These are phyloP conservation scores for Dipteronia dyeriana DNA, from an alignment of 345 rosid genomes.

Conservation along the genomic window DNA sequence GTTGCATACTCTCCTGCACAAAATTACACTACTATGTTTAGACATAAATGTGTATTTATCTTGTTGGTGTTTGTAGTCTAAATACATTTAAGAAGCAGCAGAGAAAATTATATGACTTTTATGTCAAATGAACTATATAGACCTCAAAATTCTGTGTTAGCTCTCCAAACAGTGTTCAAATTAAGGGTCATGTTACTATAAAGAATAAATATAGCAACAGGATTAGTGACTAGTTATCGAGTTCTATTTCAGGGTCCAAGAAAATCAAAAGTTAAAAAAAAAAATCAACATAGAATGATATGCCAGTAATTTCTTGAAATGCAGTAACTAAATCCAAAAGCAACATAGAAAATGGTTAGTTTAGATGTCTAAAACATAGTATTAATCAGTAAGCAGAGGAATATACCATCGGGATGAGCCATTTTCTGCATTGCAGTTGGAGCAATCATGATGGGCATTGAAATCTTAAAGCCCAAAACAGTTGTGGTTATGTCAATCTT, in stretches of 20 bases:
- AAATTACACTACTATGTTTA: conserved; percentile 14
- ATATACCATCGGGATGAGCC: conserved; percentile 91
- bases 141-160: neutral
- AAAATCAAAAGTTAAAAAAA: too few relatives aligned
- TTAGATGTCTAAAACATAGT: neutral
- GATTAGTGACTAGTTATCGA: too few relatives aligned
- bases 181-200: too few relatives aligned
- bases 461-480: conserved; percentile 82
- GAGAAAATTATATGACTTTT: neutral
- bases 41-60: conserved; percentile 6
- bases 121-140: neutral
- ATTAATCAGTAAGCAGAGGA: neutral
- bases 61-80: neutral
- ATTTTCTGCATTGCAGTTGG: conserved; percentile 96
- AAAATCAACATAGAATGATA: neutral
- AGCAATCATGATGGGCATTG: conserved; percentile 99
- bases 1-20: conserved; percentile 91
- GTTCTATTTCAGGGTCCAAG: too few relatives aligned
- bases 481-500: conserved; percentile 70
- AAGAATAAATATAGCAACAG: too few relatives aligned
- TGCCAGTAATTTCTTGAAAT: neutral
- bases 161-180: neutral
- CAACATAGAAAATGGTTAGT: neutral
- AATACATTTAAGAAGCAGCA: neutral
- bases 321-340: neutral